Evolutionary conservation across 345 rosid genomes (phyloP).

Genomic region (Eucalyptus cladocalyx): DNA sequence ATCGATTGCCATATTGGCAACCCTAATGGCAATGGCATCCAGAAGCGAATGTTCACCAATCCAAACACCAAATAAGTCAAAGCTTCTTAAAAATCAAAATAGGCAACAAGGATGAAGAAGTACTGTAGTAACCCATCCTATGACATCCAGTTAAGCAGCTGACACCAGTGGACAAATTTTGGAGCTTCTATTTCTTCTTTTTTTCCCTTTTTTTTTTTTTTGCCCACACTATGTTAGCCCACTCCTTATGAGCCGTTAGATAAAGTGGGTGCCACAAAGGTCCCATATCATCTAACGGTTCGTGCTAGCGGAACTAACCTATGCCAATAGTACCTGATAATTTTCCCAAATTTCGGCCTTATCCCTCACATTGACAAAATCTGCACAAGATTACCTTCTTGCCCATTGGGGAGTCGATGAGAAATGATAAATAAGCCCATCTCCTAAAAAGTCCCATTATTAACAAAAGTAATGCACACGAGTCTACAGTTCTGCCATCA

Average conservation of each 20-base stretch:
- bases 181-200: background rate
- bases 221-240: background rate
- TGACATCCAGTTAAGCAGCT: background rate
- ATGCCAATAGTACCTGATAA: background rate
- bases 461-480: background rate
- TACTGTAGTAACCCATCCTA: background rate
- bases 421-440: background rate
- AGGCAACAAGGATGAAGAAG: background rate
- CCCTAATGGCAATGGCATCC: background rate
- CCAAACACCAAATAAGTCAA: background rate
- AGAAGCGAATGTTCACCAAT: background rate
- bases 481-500: background rate
- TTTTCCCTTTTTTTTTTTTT: background rate
- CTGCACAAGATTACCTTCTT: background rate
- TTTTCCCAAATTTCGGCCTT: background rate
- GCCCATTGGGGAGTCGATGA: background rate
- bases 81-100: background rate
- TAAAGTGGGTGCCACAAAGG: background rate
- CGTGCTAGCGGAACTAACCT: background rate
- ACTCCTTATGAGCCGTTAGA: background rate
- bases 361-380: background rate
- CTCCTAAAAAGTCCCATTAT: background rate
- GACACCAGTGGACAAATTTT: background rate
- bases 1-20: background rate
- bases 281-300: background rate